phyloP scores from a whole-genome alignment of 768 basidiomycete genomes.

The Collybia sordida region DNA sequence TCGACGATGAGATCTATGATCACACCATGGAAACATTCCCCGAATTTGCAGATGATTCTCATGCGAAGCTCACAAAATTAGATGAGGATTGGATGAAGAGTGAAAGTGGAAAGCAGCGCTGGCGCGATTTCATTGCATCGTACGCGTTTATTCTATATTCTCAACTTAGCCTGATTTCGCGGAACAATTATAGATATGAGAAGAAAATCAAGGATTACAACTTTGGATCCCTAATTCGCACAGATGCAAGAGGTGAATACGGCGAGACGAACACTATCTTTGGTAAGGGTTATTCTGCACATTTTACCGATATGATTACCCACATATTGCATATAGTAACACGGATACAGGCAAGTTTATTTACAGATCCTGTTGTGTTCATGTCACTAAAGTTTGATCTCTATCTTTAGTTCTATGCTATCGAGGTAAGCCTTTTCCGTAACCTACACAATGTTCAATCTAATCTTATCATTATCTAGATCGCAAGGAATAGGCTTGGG shows the following conservation, averaged over 20 bases:
- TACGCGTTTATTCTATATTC: conserved; percentile 27
- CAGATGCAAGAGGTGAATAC: conserved; percentile 78
- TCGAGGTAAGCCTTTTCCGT: conserved; percentile 57
- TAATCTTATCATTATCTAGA: conserved; percentile 41
- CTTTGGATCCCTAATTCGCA: conserved; percentile 93
- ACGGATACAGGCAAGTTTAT: conserved; percentile 59
- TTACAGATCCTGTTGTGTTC: neutral
- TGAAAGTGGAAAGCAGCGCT: conserved; percentile 79
- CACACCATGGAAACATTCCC: conserved; percentile 80
- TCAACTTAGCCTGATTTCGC: neutral
- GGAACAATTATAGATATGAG: conserved; percentile 63
- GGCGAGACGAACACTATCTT: conserved; percentile 93
- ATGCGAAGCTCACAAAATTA: conserved; percentile 52
- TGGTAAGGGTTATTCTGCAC: conserved; percentile 45
- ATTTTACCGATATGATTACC: conserved; percentile 4
- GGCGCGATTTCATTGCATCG: conserved; percentile 85
- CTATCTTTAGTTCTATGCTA: conserved; percentile 75
- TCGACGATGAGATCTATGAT: conserved; percentile 90
- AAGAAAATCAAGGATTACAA: conserved; percentile 91
- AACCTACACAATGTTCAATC: neutral
- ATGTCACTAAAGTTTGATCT: neutral
- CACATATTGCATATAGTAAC: conserved; percentile 42
- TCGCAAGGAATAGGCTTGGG: conserved; percentile 87
- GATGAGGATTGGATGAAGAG: conserved; percentile 96
- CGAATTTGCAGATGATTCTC: conserved; percentile 55